Percentiles rank a stretch among this genome's conserved stretches.
Evolutionary conservation across 495 filamentous ascomycete genomes (phyloP).

Genomic region (Penicillium dipodomyicola): DNA sequence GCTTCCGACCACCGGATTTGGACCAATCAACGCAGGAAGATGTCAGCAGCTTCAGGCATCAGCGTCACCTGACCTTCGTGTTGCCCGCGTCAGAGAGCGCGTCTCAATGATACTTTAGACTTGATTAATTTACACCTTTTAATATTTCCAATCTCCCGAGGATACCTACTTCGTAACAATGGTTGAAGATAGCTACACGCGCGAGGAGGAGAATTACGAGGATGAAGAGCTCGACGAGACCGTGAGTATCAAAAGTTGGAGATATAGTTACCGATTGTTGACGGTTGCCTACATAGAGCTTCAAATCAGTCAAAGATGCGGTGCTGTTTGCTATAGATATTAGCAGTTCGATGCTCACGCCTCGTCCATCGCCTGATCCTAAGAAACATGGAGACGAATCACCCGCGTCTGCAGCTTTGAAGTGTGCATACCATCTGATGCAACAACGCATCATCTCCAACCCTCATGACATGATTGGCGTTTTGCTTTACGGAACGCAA

Average conservation of each 20-base stretch:
- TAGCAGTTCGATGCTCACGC: conserved; percentile 81
- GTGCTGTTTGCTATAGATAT: conserved; percentile 95
- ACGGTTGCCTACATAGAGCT: conserved; percentile 57
- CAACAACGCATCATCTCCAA: conserved; percentile 97
- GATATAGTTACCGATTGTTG: conserved; percentile 9
- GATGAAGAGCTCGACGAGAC: conserved; percentile 72
- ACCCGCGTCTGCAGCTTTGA: conserved; percentile 76
- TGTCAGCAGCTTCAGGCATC: conserved; percentile 32
- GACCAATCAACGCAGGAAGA: conserved; percentile 29
- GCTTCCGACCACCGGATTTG: neutral
- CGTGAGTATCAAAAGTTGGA: conserved; percentile 42
- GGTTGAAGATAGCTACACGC: conserved; percentile 43
- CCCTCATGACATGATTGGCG: conserved; percentile 95
- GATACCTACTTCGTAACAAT: conserved; percentile 24
- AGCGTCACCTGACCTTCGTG: conserved; percentile 43
- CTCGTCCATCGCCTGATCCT: conserved; percentile 58
- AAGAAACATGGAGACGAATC: conserved; percentile 74
- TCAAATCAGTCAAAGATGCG: conserved; percentile 92
- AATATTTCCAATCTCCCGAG: neutral
- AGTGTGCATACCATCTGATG: conserved; percentile 93
- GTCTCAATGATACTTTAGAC: conserved; percentile 24
- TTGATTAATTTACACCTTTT: conserved; percentile 5
- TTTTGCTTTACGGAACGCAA: conserved; percentile 90
- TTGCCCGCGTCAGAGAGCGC: conserved; percentile 29
- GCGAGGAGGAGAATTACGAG: conserved; percentile 54